Base-by-base conservation (phyloP, 768 basidiomycete genomes). In the Hydnum rufescens region DNA sequence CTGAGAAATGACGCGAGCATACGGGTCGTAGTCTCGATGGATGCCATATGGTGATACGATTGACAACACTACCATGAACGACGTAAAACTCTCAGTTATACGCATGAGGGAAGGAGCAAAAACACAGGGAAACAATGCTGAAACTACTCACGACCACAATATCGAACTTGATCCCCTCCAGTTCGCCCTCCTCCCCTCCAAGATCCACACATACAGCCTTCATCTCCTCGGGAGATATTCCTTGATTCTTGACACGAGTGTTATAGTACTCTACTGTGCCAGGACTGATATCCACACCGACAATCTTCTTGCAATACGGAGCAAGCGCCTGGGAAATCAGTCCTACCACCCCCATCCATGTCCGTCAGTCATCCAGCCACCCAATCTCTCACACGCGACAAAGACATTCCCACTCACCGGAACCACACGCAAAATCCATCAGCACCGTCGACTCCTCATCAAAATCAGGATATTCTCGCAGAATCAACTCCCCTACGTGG, bases 201-300 rank as follows among this genome's bases (percentile, higher is more conserved):
- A 58, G 43, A 13, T 48, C 46, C 39, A 72, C 71, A 0, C 36
- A 53, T n/a, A 55, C 5, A 19, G 56, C 58, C 13, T 36, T 50
- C 51, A 51, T 53, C 44, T 56, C 47, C 49, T 80, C 76, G 1
- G 68, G 64, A 1, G 70, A 58, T 32, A 83, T 73, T 3, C 81
- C 80, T 53, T 83, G 77, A 52, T 78, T 73, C 19, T 54, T 54
- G 8, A 75, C 75, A 22, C 69, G 66, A 50, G 64, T 59, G 63
- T 82, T 83, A 67, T 74, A 87, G 16, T 68, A 63, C 52, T 82
- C 76, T 5, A 86, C 78, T 68, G 77, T 74, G 1, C 64, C 72
- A 56, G 77, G 75, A 64, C 77, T 83, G 60, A 85, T 80, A 60
- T 87, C 85, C 16, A 82, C 75, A 5, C 82, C 84, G 16, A 84